Percentiles rank a stretch among this genome's conserved stretches.
Conservation (phyloP, 2,329 filamentous ascomycete genomes). For the Lachnellula arida region DNA sequence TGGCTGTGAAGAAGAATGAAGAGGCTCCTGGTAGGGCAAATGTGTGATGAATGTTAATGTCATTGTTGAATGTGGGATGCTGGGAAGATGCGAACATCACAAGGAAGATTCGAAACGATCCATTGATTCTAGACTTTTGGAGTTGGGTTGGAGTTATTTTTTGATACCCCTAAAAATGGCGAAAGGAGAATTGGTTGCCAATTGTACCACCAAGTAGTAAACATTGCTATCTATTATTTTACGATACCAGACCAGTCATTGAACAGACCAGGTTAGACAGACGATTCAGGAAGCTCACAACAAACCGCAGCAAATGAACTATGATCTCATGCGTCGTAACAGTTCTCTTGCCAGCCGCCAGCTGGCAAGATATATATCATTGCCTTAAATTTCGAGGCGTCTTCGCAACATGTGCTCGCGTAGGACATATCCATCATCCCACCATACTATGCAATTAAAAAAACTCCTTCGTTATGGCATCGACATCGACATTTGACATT, state of each 20-base stretch:
- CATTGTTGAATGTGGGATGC: neutral
- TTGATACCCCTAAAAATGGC: neutral
- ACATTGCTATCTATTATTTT: conserved; percentile 16
- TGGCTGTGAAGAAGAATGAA: conserved; percentile 42
- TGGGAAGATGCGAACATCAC: neutral
- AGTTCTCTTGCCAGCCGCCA: neutral
- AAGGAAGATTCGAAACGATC: neutral
- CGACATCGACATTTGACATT: neutral
- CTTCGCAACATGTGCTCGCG: neutral
- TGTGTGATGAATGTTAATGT: neutral
- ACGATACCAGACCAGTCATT: conserved; percentile 2
- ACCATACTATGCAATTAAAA: conserved; percentile 1
- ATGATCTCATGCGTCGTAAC: conserved; percentile 8
- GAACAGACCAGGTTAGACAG: neutral
- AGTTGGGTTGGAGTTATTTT: neutral
- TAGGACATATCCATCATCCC: neutral
- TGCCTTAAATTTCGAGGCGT: neutral
- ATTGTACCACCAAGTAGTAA: conserved; percentile 3
- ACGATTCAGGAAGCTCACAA: neutral
- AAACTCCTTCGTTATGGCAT: conserved; percentile 1
- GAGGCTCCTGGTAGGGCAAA: neutral
- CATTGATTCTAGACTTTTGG: too few relatives aligned
- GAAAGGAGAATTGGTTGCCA: neutral
- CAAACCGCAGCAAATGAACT: neutral
- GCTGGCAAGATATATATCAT: neutral